A percentile compares a stretch with the other conserved stretches of the same genome.
phyloP scores from a whole-genome alignment of 495 filamentous ascomycete species.

The Hypoxylon crocopeplum region DNA sequence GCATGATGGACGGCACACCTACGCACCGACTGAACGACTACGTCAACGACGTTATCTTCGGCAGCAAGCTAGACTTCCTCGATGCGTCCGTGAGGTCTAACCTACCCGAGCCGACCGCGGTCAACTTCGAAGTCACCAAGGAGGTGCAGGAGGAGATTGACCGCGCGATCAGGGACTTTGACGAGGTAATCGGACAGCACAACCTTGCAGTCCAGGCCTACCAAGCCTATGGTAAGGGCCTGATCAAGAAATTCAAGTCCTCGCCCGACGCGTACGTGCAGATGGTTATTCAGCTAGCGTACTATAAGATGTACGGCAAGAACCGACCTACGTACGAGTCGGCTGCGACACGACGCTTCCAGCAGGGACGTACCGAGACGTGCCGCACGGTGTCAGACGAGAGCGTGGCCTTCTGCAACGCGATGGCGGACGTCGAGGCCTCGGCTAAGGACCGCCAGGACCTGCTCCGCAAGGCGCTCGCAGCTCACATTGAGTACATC shows the following conservation, averaged over 20 bases:
- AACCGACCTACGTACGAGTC: conserved; percentile 99
- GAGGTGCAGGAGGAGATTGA: conserved; percentile 77
- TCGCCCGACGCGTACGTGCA: conserved; percentile 97
- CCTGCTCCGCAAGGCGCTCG: conserved; percentile 81
- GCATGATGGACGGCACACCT: conserved; percentile 99
- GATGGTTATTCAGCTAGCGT: conserved; percentile 98
- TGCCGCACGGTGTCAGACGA: conserved; percentile 93
- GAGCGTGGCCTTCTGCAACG: conserved; percentile 86
- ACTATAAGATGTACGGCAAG: conserved; percentile 99
- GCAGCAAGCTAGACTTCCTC: conserved; percentile 87
- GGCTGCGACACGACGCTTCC: conserved; percentile 91
- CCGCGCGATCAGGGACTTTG: conserved; percentile 76
- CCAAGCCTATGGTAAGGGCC: conserved; percentile 96
- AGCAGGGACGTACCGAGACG: conserved; percentile 95
- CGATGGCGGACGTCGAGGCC: conserved; percentile 72
- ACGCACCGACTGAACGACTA: conserved; percentile 97
- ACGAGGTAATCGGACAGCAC: conserved; percentile 79
- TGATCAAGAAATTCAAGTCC: conserved; percentile 99
- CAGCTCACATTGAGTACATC: conserved; percentile 89
- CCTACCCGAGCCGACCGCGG: conserved; percentile 77
- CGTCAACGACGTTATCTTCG: conserved; percentile 85
- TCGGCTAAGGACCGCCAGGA: conserved; percentile 68
- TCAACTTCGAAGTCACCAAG: conserved; percentile 79
- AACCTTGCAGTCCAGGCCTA: conserved; percentile 93
- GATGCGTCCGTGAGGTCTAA: conserved; percentile 76